Base-by-base conservation (phyloP, 106 monocot species). In the Xerophyta viscosa region DNA sequence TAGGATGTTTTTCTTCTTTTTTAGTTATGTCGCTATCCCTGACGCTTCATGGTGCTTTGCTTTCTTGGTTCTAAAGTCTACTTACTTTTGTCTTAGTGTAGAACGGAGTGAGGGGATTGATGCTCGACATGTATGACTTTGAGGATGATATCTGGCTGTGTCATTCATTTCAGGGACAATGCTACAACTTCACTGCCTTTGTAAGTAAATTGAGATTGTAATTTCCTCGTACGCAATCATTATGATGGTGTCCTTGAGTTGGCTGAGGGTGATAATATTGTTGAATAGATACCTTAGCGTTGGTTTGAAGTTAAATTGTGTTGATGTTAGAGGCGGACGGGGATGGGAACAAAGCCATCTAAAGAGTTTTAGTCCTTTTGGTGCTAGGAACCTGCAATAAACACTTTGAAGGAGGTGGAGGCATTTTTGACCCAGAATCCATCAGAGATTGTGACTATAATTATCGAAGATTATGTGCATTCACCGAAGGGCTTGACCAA, bases 101-200 rank as follows among this genome's bases (percentile, higher is more conserved):
- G 92, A 92, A 87, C 57, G 87, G 87, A 29, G 79, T 87, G 0
- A 66, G 92, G 29, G 92, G 92, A 14, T 58, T 92, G 41, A 92
- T 92, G 92, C 75, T 92, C 48, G 92, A 92, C 39, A 74, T 83
- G 79, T 94, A 94, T 44, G 93, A 94, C 43, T 94, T 84, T 41
- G 15, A 65, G 45, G 60, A 76, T 20, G 84, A 81, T 58, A 69
- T 94, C 37, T 94, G 87, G 93, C 42, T 94, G 54, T 94, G 93
- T 48, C 93, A 94, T 62, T 94, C 93, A 52, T 84, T 77, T 44
- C 75, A 72, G 14, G 87, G 87, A 22, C 58, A 69, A 1, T 94
- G 93, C 52, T 88, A 75, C 69, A 84, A 87, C 62, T 75, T 80
- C 77, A 94, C 93, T 4, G 84, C 87, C 22, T 94, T 80, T 37